Conservation (phyloP, 768 basidiomycete genomes). For the Asterophora lycoperdoides region DNA sequence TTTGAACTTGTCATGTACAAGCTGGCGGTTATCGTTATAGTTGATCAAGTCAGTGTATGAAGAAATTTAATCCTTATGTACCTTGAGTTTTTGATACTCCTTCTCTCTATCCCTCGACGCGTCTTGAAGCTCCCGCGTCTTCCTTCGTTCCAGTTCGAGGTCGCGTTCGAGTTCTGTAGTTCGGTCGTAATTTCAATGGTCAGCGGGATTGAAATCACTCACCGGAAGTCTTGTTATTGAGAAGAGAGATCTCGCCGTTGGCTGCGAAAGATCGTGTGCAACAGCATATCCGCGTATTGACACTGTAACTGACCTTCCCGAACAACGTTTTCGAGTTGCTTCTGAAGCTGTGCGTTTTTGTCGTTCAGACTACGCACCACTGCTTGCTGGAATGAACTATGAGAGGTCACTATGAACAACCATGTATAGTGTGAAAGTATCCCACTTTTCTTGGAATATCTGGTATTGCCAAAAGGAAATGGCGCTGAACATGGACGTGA, state of each 20-base stretch:
- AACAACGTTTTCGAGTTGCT: constrained; percentile 81
- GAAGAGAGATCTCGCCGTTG: constrained; percentile 68
- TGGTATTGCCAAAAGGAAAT: constrained; percentile 93
- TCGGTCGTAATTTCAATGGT: not conserved
- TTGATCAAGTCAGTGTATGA: not conserved
- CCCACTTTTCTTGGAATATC: constrained; percentile 76
- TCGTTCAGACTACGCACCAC: constrained; percentile 78
- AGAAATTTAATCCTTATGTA: constrained; percentile 12
- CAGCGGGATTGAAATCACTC: constrained; percentile 11
- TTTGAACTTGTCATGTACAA: constrained; percentile 79
- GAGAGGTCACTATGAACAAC: not conserved
- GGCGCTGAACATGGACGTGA: constrained; percentile 41
- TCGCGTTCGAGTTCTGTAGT: constrained; percentile 70
- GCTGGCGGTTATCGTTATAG: constrained; percentile 35
- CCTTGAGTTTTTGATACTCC: constrained; percentile 87
- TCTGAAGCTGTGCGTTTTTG: constrained; percentile 77
- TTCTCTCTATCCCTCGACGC: constrained; percentile 72
- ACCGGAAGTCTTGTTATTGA: constrained; percentile 69
- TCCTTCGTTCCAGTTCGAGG: constrained; percentile 73
- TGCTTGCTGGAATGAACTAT: constrained; percentile 79
- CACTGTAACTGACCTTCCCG: constrained; percentile 60
- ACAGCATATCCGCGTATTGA: not conserved
- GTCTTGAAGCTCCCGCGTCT: constrained; percentile 70
- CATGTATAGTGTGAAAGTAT: constrained; percentile 6
- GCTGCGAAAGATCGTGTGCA: constrained; percentile 36